phyloP scores from a whole-genome alignment of 2,329 filamentous ascomycete genomes.

The Ophiocordyceps camponoti-saundersi region DNA sequence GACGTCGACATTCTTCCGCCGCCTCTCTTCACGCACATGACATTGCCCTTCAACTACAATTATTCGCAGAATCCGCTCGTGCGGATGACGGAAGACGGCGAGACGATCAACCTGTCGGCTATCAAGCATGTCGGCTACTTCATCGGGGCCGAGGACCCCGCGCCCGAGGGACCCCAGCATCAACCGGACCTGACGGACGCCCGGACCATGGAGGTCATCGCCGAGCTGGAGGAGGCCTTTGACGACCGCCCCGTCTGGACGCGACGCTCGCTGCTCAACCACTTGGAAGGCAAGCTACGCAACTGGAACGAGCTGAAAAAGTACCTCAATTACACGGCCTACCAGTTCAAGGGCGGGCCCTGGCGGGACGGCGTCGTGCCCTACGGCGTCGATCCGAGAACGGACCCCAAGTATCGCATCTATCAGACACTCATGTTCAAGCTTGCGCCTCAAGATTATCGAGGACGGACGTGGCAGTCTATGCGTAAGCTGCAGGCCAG shows the following conservation, averaged over 20 bases:
- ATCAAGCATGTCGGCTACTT: slow-evolving; percentile 43
- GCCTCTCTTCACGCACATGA: slow-evolving; percentile 58
- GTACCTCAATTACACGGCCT: slow-evolving; percentile 70
- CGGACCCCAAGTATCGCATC: slow-evolving; percentile 54
- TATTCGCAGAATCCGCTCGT: slow-evolving; percentile 80
- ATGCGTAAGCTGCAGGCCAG: slow-evolving; percentile 22
- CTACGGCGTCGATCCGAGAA: slow-evolving; percentile 75
- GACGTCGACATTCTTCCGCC: slow-evolving; percentile 63
- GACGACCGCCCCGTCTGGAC: slow-evolving; percentile 72
- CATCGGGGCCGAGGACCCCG: slow-evolving; percentile 43
- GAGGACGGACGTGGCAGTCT: slow-evolving; percentile 30
- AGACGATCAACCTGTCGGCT: slow-evolving; percentile 39
- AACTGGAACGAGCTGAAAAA: slow-evolving; percentile 48
- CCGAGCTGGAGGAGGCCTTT: slow-evolving; percentile 47
- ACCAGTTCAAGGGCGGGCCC: slow-evolving; percentile 82
- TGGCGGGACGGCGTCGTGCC: slow-evolving; percentile 79
- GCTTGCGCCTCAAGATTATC: slow-evolving; percentile 35
- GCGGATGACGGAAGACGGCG: slow-evolving; percentile 38
- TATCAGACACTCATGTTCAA: slow-evolving; percentile 90
- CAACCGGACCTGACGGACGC: slow-evolving; percentile 42
- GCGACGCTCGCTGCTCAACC: slow-evolving; percentile 63
- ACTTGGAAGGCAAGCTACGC: slow-evolving; percentile 34
- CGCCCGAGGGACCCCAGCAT: slow-evolving; percentile 41
- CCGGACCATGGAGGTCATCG: slow-evolving; percentile 46
- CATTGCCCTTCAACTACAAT: slow-evolving; percentile 59